Evolutionary conservation across 306 rosid genomes (phyloP), one percentile per base, ranked within the genome.

Genomic region (Hylodesmum podocarpum): DNA sequence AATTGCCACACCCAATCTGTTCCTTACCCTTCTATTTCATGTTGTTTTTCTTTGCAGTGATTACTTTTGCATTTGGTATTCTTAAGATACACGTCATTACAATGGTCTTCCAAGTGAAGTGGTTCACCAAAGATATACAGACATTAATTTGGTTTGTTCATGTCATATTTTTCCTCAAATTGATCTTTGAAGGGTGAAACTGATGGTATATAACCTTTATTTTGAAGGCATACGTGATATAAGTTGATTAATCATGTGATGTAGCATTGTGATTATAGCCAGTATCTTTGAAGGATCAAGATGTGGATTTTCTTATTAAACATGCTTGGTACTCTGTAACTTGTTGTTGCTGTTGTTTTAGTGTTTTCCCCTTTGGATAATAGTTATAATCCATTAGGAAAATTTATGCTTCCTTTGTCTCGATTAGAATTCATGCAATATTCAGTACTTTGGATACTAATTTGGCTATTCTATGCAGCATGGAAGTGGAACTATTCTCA

Each of bases 391-490:
- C 39, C 24, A 39, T 64, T 28, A 34, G 33, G 19, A 33, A 46
- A 76, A 80, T 70, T 65, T 55, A 71, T 64, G 63, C 22, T 70
- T 63, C 44, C 65, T 14, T 51, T 8, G 34, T 55, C 36, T 49
- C 15, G 13, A 53, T 72, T 66, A 34, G 63, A 28, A n/a, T 73
- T 63, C 66, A 37, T 37, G 43, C 55, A 18, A 69, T 71, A 57
- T 34, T 71, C 19, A 8, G 37, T 69, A 10, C 6, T 58, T 78
- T 66, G 39, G 37, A 57, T 41, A 49, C 67, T 51, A 6, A 33
- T 62, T 76, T 68, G 73, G 70, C 74, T 76, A 51, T 82, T 66
- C 71, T 39, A 66, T 70, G 18, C 14, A 49, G 65, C 67, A 82
- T 21, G 72, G 46, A 22, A 25, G 54, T 50, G 19, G 37, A 51